phyloP scores from a whole-genome alignment of 768 basidiomycete species.

The Suillus hirtellus region DNA sequence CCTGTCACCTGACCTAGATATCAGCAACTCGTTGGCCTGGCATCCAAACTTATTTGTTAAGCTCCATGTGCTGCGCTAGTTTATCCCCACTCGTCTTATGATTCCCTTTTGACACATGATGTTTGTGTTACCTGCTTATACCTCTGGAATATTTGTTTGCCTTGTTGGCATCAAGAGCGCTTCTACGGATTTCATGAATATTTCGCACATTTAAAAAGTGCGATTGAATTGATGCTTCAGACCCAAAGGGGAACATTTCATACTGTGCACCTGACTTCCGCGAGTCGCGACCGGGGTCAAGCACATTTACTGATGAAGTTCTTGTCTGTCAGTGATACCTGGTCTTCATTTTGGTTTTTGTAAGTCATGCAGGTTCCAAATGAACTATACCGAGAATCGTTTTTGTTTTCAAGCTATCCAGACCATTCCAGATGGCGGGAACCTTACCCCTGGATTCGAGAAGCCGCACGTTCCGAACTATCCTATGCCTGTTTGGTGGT shows the following conservation, averaged over 20 bases:
- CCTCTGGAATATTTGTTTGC: no score
- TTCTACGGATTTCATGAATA: slow-evolving; percentile 74
- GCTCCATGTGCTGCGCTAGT: no score
- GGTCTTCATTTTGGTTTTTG: slow-evolving; percentile 64
- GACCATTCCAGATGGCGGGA: slow-evolving; percentile 63
- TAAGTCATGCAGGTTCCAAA: slow-evolving; percentile 7
- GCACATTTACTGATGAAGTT: slow-evolving; percentile 13
- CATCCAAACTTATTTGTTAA: no score
- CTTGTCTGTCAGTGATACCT: slow-evolving; percentile 37
- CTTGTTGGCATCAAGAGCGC: slow-evolving; percentile 53
- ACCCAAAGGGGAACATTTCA: slow-evolving; percentile 46
- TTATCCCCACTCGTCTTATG: no score
- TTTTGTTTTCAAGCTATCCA: slow-evolving; percentile 55
- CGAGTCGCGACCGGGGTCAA: background rate
- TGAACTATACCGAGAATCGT: background rate
- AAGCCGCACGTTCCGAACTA: slow-evolving; percentile 52
- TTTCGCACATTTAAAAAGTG: background rate
- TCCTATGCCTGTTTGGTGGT: slow-evolving; percentile 64
- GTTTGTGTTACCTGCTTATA: no score
- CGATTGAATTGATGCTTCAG: background rate
- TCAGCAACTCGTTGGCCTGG: no score
- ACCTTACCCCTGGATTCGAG: slow-evolving; percentile 64
- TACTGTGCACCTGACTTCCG: slow-evolving; percentile 45
- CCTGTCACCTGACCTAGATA: no score
- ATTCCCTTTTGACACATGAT: no score